Conservation (phyloP, 2,329 filamentous ascomycete genomes). For the Alternaria solani region DNA sequence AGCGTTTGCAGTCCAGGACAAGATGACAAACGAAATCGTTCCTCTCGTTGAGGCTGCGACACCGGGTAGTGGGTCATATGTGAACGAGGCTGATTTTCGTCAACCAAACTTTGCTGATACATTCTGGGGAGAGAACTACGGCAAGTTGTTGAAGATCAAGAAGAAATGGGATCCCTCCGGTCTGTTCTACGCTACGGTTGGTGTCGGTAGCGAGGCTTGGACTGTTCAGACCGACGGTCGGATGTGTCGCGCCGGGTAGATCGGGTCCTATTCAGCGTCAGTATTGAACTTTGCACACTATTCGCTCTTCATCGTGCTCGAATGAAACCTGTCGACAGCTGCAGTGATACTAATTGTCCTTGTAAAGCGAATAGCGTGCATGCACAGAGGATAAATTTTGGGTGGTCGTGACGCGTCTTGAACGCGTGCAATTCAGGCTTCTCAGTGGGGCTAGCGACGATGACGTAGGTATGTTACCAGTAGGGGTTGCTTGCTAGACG, state of each 20-base stretch:
- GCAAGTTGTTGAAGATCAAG: conserved; percentile 35
- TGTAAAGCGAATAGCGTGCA: neutral
- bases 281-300: neutral
- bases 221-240: conserved; percentile 19
- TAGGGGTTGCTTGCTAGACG: neutral
- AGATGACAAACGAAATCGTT: conserved; percentile 28
- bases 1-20: conserved; percentile 21
- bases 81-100: conserved; percentile 39
- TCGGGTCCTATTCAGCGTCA: neutral
- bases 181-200: conserved; percentile 40
- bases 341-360: neutral
- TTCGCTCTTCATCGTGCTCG: neutral
- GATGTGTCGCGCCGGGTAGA: conserved; percentile 17
- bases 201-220: conserved; percentile 42
- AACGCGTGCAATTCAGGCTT: conserved; percentile 6
- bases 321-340: neutral
- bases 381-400: neutral
- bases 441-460: conserved; percentile 12
- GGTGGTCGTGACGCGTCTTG: neutral
- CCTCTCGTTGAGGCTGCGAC: conserved; percentile 30
- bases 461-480: conserved; percentile 15
- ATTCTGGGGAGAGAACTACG: conserved; percentile 38
- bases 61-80: conserved; percentile 31
- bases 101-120: conserved; percentile 30
- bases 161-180: conserved; percentile 40